Conservation (phyloP, 257 asterid genomes). For the Rubia yunnanensis region DNA sequence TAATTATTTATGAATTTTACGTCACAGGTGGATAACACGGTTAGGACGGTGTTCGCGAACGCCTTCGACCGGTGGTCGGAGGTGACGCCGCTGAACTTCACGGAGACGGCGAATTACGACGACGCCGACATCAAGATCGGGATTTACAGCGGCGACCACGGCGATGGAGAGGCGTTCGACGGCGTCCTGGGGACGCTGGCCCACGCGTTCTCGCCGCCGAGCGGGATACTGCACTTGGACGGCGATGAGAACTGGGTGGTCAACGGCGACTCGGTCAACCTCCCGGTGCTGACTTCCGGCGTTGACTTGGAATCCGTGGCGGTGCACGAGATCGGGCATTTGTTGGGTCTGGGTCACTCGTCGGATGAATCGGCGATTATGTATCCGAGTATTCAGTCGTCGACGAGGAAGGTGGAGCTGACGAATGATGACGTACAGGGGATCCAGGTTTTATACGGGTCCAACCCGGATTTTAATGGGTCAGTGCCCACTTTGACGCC, state of each 20-base stretch:
- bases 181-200: constrained; percentile 79
- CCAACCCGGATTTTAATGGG: constrained; percentile 58
- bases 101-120: constrained; percentile 30
- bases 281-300: constrained; percentile 30
- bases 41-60: constrained; percentile 33
- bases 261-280: constrained; percentile 38
- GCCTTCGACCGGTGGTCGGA: constrained; percentile 91
- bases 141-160: constrained; percentile 64
- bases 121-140: constrained; percentile 56
- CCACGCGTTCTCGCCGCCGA: constrained; percentile 86
- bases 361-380: constrained; percentile 65
- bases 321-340: constrained; percentile 87
- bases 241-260: constrained; percentile 76
- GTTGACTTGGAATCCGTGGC: constrained; percentile 88
- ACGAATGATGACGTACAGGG: constrained; percentile 53
- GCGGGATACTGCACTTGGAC: constrained; percentile 63
- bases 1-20: no score
- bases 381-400: constrained; percentile 67
- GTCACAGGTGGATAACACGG: constrained; percentile 25
- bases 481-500: constrained; percentile 32
- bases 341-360: constrained; percentile 87
- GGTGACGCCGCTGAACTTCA: constrained; percentile 55
- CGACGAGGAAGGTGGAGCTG: constrained; percentile 54
- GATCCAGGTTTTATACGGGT: constrained; percentile 58
- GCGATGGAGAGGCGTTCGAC: constrained; percentile 87